Conservation (phyloP, 306 rosid species). For the Fragaria iinumae region DNA sequence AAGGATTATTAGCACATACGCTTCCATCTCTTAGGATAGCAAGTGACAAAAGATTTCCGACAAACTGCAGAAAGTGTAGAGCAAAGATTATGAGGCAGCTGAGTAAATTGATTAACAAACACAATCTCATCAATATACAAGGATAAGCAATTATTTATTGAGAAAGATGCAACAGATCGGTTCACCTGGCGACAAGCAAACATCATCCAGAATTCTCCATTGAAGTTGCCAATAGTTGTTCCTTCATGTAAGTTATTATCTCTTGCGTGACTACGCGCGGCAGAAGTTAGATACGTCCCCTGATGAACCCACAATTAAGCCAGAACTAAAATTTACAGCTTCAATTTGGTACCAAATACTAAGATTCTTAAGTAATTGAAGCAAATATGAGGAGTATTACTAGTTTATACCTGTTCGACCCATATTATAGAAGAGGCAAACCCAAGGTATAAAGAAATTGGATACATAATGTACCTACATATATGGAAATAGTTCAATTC, state of each 20-base stretch:
- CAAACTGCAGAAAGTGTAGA: constrained; percentile 48
- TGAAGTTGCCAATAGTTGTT: constrained; percentile 79
- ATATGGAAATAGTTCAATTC: constrained; percentile 12
- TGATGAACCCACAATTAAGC: constrained; percentile 37
- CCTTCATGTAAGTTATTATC: constrained; percentile 66
- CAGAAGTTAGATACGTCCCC: constrained; percentile 90
- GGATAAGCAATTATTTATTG: neutral
- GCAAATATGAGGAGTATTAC: constrained; percentile 11
- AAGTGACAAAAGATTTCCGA: constrained; percentile 85
- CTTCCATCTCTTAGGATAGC: constrained; percentile 58
- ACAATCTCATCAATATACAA: constrained; percentile 9
- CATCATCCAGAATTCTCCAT: constrained; percentile 88
- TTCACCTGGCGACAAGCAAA: constrained; percentile 82
- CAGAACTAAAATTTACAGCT: constrained; percentile 9
- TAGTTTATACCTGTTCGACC: constrained; percentile 78
- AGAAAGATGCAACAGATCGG: constrained; percentile 6
- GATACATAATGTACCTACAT: constrained; percentile 82
- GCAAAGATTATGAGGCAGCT: neutral
- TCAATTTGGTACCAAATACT: neutral
- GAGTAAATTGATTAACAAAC: neutral
- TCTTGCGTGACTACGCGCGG: constrained; percentile 73
- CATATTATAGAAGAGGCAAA: constrained; percentile 94
- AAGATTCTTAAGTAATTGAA: constrained; percentile 13
- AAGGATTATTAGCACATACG: constrained; percentile 33
- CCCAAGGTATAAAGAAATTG: constrained; percentile 86